Evolutionary conservation across 306 rosid genomes (phyloP), one percentile per base, ranked within the genome.

Genomic region (Prunus fruticosa): DNA sequence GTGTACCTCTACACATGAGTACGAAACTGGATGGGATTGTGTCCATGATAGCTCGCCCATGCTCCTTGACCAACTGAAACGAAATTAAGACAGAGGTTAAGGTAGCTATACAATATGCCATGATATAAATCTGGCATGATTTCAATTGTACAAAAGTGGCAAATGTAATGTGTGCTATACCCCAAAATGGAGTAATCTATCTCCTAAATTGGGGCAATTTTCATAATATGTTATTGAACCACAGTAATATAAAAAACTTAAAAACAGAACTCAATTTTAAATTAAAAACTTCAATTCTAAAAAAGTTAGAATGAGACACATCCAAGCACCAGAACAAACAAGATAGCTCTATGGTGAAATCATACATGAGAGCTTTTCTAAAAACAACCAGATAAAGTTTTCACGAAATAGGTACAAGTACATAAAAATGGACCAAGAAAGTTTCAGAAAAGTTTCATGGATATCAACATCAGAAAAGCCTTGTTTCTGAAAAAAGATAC

Each of bases 21-120:
- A 91, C 19, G 90, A 77, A n/a, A 71, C 86, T 49, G 49, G 97
- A 73, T 28, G 82, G 84, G 76, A 86, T 45, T 4, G 68, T 7
- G 23, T 79, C 89, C 80, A 77, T 73, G 74, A 91, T 71, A 71
- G 68, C 83, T 20, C 76, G 72, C 38, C 83, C 78, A 27, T 67
- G 79, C 49, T 84, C 92, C 84, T 23, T 78, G 83, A 73, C 67
- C 61, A 83, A 72, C 92, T 87, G 91, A 56, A 83, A 81, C 38
- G 64, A 67, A 64, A 79, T 9, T 53, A 52, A 72, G 57, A 66
- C 41, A 45, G 65, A 64, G 70, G 76, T 82, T 72, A 72, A 64
- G 71, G 46, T 62, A 56, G 61, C 12, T 75, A 64, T 23, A 57
- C 34, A 41, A 64, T 32, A 76, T 82, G 58, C 61, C 45, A 64